Evolutionary conservation across 2,329 filamentous ascomycete genomes (phyloP), one percentile per base, ranked within the genome.

Genomic region (Trichoderma pleuroti): DNA sequence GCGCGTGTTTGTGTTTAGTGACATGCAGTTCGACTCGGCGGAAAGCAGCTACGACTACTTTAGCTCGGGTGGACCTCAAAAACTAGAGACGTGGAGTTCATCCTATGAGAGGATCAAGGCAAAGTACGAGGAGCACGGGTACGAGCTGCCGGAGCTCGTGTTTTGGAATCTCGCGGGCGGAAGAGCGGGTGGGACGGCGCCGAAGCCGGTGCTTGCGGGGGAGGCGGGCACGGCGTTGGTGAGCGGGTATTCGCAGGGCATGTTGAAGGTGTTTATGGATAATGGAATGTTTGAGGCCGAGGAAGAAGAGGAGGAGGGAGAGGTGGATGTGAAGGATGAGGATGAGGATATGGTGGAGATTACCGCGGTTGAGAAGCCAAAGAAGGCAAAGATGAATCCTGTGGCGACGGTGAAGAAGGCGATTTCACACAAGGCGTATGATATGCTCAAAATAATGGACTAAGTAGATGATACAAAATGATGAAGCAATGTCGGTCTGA

Each of bases 121-220:
- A 24, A 76, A 78, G 52, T 90, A 81, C 76, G 75, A 78, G 12
- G 76, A 81, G 0, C 83, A 83, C 3, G 87, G 87, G 0, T 90
- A 90, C 73, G 83, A 87, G 70, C 81, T 89, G 78, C 88, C 88
- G 0, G 82, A 87, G 76, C 78, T 90, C n/a, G 80, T 90, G 4
- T 89, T 88, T 76, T 89, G 87, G 87, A 88, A 89, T 74, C 79
- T 89, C 21, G 85, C 86, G 0, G 84, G 82, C 10, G 80, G 81
- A 0, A 72, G 74, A n/a, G 73, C 74, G 2, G 75, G 76, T 34
- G 74, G 77, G 0, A 78, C 73, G 3, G 82, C 82, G 1, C 82
- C 82, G 6, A 88, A 87, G 78, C 86, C 86, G 1, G 83, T 86
- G 5, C 82, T 77, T 1, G 80, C 79, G n/a, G 79, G 81, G 1